Evolutionary conservation across 1,139 yeast genomes (phyloP).

Genomic region (Suhomyces kunorum): DNA sequence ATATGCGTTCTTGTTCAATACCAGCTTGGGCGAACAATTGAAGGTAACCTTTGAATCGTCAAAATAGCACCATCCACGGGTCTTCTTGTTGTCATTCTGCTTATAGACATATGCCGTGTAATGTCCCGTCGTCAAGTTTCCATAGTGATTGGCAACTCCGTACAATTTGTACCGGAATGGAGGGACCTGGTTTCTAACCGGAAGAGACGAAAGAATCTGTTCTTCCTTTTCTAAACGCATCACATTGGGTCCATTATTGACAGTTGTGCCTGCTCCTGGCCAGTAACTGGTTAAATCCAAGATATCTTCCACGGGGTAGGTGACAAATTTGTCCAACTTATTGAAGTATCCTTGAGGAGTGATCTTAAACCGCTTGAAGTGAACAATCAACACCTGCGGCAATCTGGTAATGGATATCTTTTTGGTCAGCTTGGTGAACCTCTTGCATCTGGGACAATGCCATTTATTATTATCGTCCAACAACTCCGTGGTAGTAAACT

Average conservation of each 20-base stretch:
- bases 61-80: slow-evolving; percentile 69
- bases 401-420: slow-evolving; percentile 67
- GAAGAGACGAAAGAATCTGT: slow-evolving; percentile 52
- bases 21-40: slow-evolving; percentile 43
- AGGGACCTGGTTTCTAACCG: slow-evolving; percentile 72
- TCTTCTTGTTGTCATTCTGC: slow-evolving; percentile 34
- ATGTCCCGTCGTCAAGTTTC: slow-evolving; percentile 83
- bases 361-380: slow-evolving; percentile 74
- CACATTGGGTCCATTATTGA: slow-evolving; percentile 18
- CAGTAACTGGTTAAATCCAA: slow-evolving; percentile 77
- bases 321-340: slow-evolving; percentile 64
- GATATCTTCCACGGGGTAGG: slow-evolving; percentile 55
- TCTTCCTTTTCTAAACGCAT: slow-evolving; percentile 37
- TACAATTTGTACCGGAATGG: slow-evolving; percentile 79
- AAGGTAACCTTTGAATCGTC: slow-evolving; percentile 66
- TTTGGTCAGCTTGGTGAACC: slow-evolving; percentile 66
- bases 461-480: slow-evolving; percentile 84
- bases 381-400: slow-evolving; percentile 72
- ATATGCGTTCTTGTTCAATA: slow-evolving; percentile 67
- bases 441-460: slow-evolving; percentile 83
- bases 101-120: slow-evolving; percentile 84
- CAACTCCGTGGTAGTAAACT: slow-evolving; percentile 65
- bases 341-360: slow-evolving; percentile 46
- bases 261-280: slow-evolving; percentile 55
- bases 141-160: slow-evolving; percentile 89